Percentiles rank a stretch among this genome's conserved stretches.
phyloP scores from a whole-genome alignment of 257 asterid species.

The Cordia subcordata region DNA sequence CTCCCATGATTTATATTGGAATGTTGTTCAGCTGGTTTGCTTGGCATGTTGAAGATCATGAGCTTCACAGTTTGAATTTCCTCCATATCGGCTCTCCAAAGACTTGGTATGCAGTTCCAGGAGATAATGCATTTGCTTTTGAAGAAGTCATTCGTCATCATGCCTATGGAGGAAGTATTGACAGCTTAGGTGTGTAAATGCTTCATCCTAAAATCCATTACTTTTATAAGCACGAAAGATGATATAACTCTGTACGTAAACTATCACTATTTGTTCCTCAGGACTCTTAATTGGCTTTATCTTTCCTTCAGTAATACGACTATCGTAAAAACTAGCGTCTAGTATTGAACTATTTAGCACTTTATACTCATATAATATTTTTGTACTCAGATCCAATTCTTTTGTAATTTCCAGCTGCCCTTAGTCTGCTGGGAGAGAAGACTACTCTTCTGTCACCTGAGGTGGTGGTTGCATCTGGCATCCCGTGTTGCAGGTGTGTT shows the following conservation, averaged over 20 bases:
- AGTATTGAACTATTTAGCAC: slow-evolving; percentile 8
- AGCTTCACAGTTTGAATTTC: slow-evolving; percentile 96
- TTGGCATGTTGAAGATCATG: slow-evolving; percentile 99
- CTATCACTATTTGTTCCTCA: no score
- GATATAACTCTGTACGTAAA: no score
- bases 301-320: no score
- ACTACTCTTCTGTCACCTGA: slow-evolving; percentile 94
- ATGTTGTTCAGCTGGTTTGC: slow-evolving; percentile 99
- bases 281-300: no score
- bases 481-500: slow-evolving; percentile 95
- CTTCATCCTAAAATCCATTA: not conserved
- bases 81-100: slow-evolving; percentile 93
- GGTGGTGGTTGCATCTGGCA: slow-evolving; percentile 64
- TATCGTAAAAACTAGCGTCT: not conserved
- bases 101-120: slow-evolving; percentile 99
- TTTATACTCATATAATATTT: slow-evolving; percentile 13
- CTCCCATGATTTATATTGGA: slow-evolving; percentile 97
- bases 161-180: slow-evolving; percentile 68
- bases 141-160: slow-evolving; percentile 78
- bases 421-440: slow-evolving; percentile 87
- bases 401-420: slow-evolving; percentile 69
- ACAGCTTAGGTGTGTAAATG: slow-evolving; percentile 59
- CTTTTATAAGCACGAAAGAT: no score
- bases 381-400: slow-evolving; percentile 28
- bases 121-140: slow-evolving; percentile 70